Evolutionary conservation across 1,139 yeast genomes (phyloP), one percentile per base, ranked within the genome.

Genomic region (Zygoascus hellenicus): DNA sequence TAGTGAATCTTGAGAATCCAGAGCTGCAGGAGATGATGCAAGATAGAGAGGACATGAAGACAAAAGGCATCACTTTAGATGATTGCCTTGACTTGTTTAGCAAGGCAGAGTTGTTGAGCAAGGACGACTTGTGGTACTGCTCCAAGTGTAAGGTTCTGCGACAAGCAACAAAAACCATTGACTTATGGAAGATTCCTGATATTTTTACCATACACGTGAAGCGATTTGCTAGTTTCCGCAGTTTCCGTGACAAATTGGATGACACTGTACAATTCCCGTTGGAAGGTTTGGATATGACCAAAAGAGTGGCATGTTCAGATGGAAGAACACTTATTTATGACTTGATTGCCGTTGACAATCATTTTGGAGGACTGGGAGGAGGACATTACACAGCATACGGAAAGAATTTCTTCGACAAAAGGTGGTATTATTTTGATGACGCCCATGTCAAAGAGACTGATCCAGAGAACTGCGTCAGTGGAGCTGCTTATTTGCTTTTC

Each of bases 301-400:
- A 75, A 17, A 78, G 80, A 56, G 74, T 85, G 15, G 48, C 55
- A 35, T 47, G 70, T 31, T 64, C 69, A 11, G 63, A 65, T 14
- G 70, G 66, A 15, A 66, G 66, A 10, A 68, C 68, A 9, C 48
- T 58, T 15, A 64, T 87, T 0, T 92, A 92, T 64, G 98, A 92
- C 62, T 71, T 92, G 56, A 75, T 87, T 59, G 97, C 95, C 0
- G 97, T 92, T 22, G 97, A 90, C 63, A 90, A 90, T 63, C 98
- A 92, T 63, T 90, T 75, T 62, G 98, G 98, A 48, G 97, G 97
- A 0, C 72, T 92, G 30, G 97, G 97, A 1, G 98, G 98, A 6
- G 98, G 98, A 2, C 98, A 92, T 67, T 92, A 92, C 63, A 92
- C 98, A 1, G 88, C 97, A 0, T 83, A 80, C 57, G 97, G 78